Conservation (phyloP, 1,284 basidiomycete genomes). For the Moesziomyces sp. region DNA sequence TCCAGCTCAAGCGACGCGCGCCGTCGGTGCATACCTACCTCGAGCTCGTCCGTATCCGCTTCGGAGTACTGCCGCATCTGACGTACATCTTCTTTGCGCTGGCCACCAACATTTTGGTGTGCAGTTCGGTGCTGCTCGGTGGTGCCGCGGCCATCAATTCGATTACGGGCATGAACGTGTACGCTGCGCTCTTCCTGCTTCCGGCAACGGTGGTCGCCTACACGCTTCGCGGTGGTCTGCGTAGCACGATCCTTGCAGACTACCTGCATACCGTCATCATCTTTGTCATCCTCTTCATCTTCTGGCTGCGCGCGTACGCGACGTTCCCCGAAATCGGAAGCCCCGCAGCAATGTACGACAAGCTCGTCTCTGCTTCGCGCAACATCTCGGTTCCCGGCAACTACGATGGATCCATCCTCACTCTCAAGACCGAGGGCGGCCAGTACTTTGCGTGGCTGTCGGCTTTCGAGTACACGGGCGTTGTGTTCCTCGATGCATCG, state of each 20-base stretch:
- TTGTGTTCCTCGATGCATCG: conserved; percentile 51
- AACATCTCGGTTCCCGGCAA: conserved; percentile 41
- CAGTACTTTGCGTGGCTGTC: conserved; percentile 55
- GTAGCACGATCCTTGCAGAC: conserved; percentile 55
- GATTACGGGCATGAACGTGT: conserved; percentile 58
- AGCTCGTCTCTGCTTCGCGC: conserved; percentile 27
- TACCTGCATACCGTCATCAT: conserved; percentile 63
- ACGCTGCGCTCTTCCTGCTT: conserved; percentile 54
- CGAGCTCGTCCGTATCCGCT: conserved; percentile 54
- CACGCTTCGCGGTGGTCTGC: conserved; percentile 54
- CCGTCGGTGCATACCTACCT: conserved; percentile 59
- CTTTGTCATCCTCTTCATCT: conserved; percentile 57
- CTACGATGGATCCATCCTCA: conserved; percentile 46
- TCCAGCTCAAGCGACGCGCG: conserved; percentile 58
- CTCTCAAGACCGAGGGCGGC: conserved; percentile 54
- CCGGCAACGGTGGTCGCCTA: conserved; percentile 58
- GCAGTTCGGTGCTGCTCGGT: conserved; percentile 52
- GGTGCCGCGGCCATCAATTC: conserved; percentile 55
- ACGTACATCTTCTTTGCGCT: conserved; percentile 61
- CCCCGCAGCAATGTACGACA: conserved; percentile 53
- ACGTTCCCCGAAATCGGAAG: conserved; percentile 54
- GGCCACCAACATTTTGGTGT: conserved; percentile 62
- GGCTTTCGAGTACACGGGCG: conserved; percentile 57
- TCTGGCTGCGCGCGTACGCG: conserved; percentile 53
- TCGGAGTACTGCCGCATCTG: conserved; percentile 51